phyloP scores from a whole-genome alignment of 352 stramenopile species.

The Phytophthora syringae region DNA sequence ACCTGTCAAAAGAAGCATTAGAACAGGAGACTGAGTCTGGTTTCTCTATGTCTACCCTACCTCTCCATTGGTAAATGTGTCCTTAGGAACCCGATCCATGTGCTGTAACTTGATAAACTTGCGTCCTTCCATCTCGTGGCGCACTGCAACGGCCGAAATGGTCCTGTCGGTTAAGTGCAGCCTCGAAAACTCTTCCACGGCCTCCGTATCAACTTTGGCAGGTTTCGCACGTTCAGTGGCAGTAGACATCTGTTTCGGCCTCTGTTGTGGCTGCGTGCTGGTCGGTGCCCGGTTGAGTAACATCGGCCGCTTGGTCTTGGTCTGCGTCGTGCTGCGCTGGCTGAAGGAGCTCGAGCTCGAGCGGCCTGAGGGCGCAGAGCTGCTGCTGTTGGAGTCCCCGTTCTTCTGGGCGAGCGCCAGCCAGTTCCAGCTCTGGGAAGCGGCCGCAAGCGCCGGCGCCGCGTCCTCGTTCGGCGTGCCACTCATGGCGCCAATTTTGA shows the following conservation, averaged over 20 bases:
- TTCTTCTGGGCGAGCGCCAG: slow-evolving; percentile 45
- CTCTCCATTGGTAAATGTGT: slow-evolving; percentile 61
- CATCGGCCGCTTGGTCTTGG: slow-evolving; percentile 23
- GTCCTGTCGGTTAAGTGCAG: slow-evolving; percentile 65
- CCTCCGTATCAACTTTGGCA: slow-evolving; percentile 23
- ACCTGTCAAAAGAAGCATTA: no score
- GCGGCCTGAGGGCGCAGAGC: slow-evolving; percentile 16
- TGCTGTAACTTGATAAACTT: slow-evolving; percentile 65
- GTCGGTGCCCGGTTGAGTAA: slow-evolving; percentile 19
- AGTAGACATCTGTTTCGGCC: slow-evolving; percentile 22
- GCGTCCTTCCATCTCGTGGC: slow-evolving; percentile 70
- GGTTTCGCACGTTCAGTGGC: slow-evolving; percentile 15
- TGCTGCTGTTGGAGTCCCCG: slow-evolving; percentile 9
- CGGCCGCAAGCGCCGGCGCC: slow-evolving; percentile 4
- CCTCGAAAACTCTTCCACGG: slow-evolving; percentile 61
- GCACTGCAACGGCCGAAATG: slow-evolving; percentile 52
- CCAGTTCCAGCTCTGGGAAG: slow-evolving; percentile 60
- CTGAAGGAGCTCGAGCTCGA: slow-evolving; percentile 10
- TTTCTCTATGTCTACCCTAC: no score
- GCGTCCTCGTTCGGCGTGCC: slow-evolving; percentile 3
- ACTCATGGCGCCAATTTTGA: slow-evolving; percentile 27
- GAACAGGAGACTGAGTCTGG: no score
- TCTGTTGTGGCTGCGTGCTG: slow-evolving; percentile 15
- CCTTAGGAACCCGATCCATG: slow-evolving; percentile 61
- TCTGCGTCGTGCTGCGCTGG: slow-evolving; percentile 8